phyloP scores from a whole-genome alignment of 768 basidiomycete species.

The Artomyces pyxidatus region DNA sequence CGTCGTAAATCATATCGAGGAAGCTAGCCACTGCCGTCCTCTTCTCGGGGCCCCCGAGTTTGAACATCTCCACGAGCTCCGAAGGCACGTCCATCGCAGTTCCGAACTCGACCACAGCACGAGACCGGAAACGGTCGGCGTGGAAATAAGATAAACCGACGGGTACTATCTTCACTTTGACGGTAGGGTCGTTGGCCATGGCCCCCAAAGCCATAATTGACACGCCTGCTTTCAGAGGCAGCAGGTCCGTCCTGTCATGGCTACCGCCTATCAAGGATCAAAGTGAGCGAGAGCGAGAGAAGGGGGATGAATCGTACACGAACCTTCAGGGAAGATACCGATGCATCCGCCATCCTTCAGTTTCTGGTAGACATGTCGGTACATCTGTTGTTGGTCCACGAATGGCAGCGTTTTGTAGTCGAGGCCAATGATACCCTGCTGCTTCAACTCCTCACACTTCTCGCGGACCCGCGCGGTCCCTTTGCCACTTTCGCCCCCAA shows the following conservation, averaged over 20 bases:
- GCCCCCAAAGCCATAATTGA: constrained; percentile 97
- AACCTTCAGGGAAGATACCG: constrained; percentile 98
- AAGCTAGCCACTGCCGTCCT: constrained; percentile 85
- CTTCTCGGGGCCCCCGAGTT: constrained; percentile 80
- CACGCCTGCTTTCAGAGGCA: constrained; percentile 96
- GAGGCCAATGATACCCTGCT: constrained; percentile 51
- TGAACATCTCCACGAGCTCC: constrained; percentile 85
- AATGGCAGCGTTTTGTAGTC: constrained; percentile 79
- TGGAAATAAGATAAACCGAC: constrained; percentile 32
- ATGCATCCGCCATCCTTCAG: constrained; percentile 84
- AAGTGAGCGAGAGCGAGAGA: constrained; percentile 1
- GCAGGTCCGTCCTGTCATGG: constrained; percentile 92
- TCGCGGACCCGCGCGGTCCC: constrained; percentile 61
- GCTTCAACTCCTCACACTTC: constrained; percentile 50
- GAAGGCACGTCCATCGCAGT: constrained; percentile 84
- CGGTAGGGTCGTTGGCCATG: constrained; percentile 82
- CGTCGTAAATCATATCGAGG: constrained; percentile 87
- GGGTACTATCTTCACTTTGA: constrained; percentile 83
- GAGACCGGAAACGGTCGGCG: constrained; percentile 77
- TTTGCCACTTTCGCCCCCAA: constrained; percentile 74
- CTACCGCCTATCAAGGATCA: constrained; percentile 66
- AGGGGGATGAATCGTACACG: constrained; percentile 4
- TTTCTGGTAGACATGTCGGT: constrained; percentile 83
- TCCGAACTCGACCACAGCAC: constrained; percentile 97
- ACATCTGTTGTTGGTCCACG: constrained; percentile 93